Evolutionary conservation across 2,329 filamentous ascomycete species (phyloP), one percentile per base, ranked within the genome.

Genomic region (Aureobasidium vineae): DNA sequence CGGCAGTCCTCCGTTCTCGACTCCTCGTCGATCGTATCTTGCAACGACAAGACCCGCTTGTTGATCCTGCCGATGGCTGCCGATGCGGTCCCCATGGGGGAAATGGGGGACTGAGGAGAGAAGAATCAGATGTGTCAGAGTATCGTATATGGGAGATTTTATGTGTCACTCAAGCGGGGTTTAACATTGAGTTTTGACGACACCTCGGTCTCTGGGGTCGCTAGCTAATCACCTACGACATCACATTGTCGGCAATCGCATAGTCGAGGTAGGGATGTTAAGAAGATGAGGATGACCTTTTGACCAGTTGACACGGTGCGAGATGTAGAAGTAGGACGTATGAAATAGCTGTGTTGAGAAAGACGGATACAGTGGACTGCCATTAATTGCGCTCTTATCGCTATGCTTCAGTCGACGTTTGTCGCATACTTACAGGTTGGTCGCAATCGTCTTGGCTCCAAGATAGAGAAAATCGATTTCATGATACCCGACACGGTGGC

Each of bases 71-170:
- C 28, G 47, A 50, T 28, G 15, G 13, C 47, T 50, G 13, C 47
- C 28, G 49, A 36, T 23, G 41, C 15, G 41, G 61, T 31, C 61
- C 61, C 61, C 61, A 54, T 64, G 61, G 61, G 61, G 61, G 36
- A 38, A 36, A 54, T 54, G 61, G 61, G 61, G 61, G 36, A 38
- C 45, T 54, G 61, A 54, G 49, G 49, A 54, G 49, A 63, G 49
- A 40, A 23, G 53, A 23, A 64, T 36, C n/a, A 36, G n/a, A 64
- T 64, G 61, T 64, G 61, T 64, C 61, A 64, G 23, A 54, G 38
- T 33, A 50, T 41, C 45, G 21, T 31, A 38, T 63, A 33, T 8
- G 6, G 16, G 31, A 64, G 47, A 38, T 64, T 54, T 64, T 26
- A 36, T 64, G 47, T 64, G 61, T 64, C 61, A 64, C 43, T 16